phyloP scores from a whole-genome alignment of 805 yeast species.

The Maudiozyma turicensis region DNA sequence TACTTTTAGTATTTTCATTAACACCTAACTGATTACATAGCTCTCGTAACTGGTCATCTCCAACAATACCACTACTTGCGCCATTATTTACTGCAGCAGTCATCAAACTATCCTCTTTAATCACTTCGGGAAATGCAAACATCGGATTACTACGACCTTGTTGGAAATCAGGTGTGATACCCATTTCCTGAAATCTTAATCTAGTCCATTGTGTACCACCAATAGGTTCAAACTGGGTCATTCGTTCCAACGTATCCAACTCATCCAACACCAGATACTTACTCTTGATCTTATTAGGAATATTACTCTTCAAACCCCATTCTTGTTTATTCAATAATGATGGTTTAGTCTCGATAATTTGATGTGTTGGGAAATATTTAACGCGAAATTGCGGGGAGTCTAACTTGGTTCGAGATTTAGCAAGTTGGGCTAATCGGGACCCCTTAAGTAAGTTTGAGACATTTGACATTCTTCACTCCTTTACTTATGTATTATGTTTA shows the following conservation, averaged over 20 bases:
- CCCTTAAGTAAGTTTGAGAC: conserved; percentile 9
- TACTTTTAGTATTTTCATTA: conserved; percentile 2
- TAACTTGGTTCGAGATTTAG: conserved; percentile 8
- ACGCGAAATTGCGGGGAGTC: conserved; percentile 6
- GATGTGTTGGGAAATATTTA: conserved; percentile 50
- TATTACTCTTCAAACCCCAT: conserved; percentile 64
- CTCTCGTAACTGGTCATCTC: conserved; percentile 6
- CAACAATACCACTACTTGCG: background rate
- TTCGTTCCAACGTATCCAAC: conserved; percentile 53
- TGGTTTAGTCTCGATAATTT: conserved; percentile 59
- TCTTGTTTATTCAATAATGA: conserved; percentile 55
- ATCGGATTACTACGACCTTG: conserved; percentile 28
- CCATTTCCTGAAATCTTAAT: conserved; percentile 58
- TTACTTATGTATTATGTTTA: no score
- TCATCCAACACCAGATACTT: conserved; percentile 56
- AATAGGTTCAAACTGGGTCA: conserved; percentile 62
- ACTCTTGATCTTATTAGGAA: conserved; percentile 53
- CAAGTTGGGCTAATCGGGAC: conserved; percentile 30
- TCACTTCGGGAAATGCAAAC: conserved; percentile 13
- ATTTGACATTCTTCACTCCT: conserved; percentile 3
- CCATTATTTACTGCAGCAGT: background rate
- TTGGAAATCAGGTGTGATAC: conserved; percentile 32
- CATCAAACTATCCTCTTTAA: background rate
- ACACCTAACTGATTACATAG: conserved; percentile 5
- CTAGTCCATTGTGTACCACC: conserved; percentile 50